Conservation (phyloP, 345 rosid genomes). For the Eucalyptus decipiens region DNA sequence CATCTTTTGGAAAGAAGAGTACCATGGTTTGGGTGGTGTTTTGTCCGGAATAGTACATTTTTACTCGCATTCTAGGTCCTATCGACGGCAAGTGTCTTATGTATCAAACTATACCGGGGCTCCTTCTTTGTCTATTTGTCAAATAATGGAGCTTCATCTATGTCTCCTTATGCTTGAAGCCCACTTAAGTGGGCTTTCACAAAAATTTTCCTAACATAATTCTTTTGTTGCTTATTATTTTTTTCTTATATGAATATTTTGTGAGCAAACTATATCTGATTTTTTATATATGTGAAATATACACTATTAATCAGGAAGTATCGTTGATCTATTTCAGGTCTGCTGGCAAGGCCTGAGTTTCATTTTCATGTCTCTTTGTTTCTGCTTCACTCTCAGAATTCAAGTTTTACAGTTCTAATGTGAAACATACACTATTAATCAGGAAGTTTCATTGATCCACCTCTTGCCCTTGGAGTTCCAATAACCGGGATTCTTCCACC, state of each 20-base stretch:
- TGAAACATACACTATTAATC: background rate
- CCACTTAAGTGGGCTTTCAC: background rate
- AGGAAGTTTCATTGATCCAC: conserved; percentile 53
- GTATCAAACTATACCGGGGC: too few species aligned
- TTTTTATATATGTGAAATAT: background rate
- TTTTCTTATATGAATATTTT: background rate
- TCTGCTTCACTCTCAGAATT: conserved; percentile 48
- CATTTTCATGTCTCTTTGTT: conserved; percentile 70
- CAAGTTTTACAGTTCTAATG: conserved; percentile 53
- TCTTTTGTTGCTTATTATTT: too few species aligned
- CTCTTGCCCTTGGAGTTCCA: conserved; percentile 73
- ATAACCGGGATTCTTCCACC: conserved; percentile 89
- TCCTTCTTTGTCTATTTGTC: too few species aligned
- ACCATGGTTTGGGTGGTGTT: too few species aligned
- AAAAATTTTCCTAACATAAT: too few species aligned
- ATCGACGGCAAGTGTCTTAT: too few species aligned
- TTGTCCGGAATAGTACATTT: too few species aligned
- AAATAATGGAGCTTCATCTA: background rate
- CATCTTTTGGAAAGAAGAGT: too few species aligned
- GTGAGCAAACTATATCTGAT: background rate
- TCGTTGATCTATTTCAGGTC: conserved; percentile 37
- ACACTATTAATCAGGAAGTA: background rate
- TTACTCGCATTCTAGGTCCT: too few species aligned
- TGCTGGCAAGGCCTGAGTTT: conserved; percentile 55
- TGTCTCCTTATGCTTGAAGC: background rate